These are phyloP conservation scores for Sphenostylis stenocarpa DNA, from an alignment of 306 rosid genomes.

Conservation along the genomic window DNA sequence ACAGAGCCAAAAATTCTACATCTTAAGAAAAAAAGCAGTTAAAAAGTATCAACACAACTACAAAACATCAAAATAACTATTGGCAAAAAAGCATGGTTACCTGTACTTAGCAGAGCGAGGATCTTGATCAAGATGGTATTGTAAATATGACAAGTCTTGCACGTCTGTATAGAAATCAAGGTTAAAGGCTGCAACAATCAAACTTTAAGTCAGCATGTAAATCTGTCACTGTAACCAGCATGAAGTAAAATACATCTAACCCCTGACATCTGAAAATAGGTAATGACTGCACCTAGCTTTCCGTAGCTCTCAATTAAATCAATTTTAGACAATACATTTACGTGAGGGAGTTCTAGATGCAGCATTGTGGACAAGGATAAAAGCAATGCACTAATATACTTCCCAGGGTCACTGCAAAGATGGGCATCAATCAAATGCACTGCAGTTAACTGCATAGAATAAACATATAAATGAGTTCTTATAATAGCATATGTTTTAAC, in stretches of 20 bases:
- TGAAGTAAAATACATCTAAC: not conserved
- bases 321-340: conserved; percentile 89
- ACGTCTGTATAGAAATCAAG: conserved; percentile 94
- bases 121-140: conserved; percentile 75
- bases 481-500: conserved; percentile 23
- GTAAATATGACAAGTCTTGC: conserved; percentile 86
- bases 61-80: not conserved
- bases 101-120: conserved; percentile 87
- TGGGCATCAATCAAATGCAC: conserved; percentile 93
- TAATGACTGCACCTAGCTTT: conserved; percentile 62
- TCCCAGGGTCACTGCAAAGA: conserved; percentile 97
- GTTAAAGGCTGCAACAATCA: conserved; percentile 70
- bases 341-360: conserved; percentile 88
- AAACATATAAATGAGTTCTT: conserved; percentile 37
- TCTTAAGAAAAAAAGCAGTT: conserved; percentile 23
- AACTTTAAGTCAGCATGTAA: conserved; percentile 33
- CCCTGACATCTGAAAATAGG: conserved; percentile 9
- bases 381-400: conserved; percentile 85
- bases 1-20: not conserved
- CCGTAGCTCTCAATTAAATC: conserved; percentile 93
- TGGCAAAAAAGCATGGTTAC: conserved; percentile 39
- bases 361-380: conserved; percentile 90
- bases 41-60: not conserved
- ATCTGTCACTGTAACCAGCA: conserved; percentile 22
- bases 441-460: conserved; percentile 81